Evolutionary conservation across 2,329 filamentous ascomycete genomes (phyloP).

Genomic region (Xylariaceae sp.): DNA sequence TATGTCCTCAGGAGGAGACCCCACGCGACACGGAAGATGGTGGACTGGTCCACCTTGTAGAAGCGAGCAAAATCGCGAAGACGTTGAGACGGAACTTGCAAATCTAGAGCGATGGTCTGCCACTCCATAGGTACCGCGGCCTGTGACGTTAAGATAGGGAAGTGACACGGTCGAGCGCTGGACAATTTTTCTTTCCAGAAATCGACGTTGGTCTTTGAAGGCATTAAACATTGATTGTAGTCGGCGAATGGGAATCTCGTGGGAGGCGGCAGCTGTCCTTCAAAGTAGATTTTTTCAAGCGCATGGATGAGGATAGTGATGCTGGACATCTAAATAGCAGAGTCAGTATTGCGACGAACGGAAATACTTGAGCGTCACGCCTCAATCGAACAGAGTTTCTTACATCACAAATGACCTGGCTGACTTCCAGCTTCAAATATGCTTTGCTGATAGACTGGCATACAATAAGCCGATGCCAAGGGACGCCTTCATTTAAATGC

Average conservation of each 20-base stretch:
- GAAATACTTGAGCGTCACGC: not conserved
- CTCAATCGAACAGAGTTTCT: not conserved
- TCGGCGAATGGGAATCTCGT: constrained; percentile 35
- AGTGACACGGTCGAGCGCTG: constrained; percentile 40
- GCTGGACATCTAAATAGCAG: constrained; percentile 30
- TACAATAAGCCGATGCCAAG: constrained; percentile 48
- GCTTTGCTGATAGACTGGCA: constrained; percentile 43
- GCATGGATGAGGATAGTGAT: constrained; percentile 45
- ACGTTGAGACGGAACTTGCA: constrained; percentile 38
- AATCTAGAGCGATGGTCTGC: constrained; percentile 36
- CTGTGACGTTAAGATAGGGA: constrained; percentile 37
- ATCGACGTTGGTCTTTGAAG: constrained; percentile 35
- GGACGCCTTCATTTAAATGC: constrained; percentile 34
- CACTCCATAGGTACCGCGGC: constrained; percentile 22
- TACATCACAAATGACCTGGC: constrained; percentile 48
- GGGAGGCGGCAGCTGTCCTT: constrained; percentile 31
- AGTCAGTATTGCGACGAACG: constrained; percentile 1
- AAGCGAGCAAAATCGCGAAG: constrained; percentile 42
- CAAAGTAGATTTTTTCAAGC: constrained; percentile 42
- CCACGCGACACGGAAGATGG: constrained; percentile 57
- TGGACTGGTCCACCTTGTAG: constrained; percentile 41
- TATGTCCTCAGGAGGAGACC: constrained; percentile 53
- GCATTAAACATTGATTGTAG: constrained; percentile 37
- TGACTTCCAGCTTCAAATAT: constrained; percentile 47
- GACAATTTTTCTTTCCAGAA: constrained; percentile 43